Percentiles rank a stretch among this genome's conserved stretches.
These are phyloP conservation scores for Cladosporium sp. DNA, from an alignment of 2,329 filamentous ascomycete species.

Conservation along the genomic window DNA sequence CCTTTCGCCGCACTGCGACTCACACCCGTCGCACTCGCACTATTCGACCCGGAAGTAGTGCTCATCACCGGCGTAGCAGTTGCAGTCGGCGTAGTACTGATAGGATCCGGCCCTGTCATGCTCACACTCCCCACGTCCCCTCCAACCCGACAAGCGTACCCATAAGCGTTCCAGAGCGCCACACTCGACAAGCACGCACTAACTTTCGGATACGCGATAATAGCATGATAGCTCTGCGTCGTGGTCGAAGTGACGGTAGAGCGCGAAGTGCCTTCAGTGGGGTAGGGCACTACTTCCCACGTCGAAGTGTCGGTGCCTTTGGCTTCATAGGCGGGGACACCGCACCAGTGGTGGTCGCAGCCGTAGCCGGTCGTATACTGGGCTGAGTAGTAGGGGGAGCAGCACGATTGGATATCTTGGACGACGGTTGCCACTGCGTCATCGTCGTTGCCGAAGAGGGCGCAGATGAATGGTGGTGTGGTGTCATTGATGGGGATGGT, in stretches of 20 bases:
- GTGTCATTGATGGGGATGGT: conserved; percentile 9
- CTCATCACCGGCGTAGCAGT: background rate
- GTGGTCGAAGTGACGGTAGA: background rate
- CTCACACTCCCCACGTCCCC: conserved; percentile 5
- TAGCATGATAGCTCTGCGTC: background rate
- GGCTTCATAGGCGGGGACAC: conserved; percentile 7
- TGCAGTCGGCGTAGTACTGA: background rate
- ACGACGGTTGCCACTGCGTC: background rate
- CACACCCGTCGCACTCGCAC: background rate
- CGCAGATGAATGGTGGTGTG: conserved; percentile 8
- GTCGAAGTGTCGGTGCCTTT: conserved; percentile 5
- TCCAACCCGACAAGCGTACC: background rate
- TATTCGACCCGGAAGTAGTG: background rate
- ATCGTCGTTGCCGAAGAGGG: conserved; percentile 7
- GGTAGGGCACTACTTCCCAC: background rate
- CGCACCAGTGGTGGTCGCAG: conserved; percentile 14
- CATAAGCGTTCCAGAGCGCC: conserved; percentile 6
- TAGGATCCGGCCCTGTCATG: background rate
- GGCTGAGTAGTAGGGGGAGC: conserved; percentile 7
- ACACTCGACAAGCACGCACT: conserved; percentile 13
- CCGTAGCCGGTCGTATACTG: background rate
- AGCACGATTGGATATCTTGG: conserved; percentile 3
- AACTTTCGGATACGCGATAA: conserved; percentile 7
- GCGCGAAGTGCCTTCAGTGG: conserved; percentile 8
- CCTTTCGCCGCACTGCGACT: background rate